Evolutionary conservation across 805 yeast species (phyloP).

Genomic region (Ogataea glucozyma): DNA sequence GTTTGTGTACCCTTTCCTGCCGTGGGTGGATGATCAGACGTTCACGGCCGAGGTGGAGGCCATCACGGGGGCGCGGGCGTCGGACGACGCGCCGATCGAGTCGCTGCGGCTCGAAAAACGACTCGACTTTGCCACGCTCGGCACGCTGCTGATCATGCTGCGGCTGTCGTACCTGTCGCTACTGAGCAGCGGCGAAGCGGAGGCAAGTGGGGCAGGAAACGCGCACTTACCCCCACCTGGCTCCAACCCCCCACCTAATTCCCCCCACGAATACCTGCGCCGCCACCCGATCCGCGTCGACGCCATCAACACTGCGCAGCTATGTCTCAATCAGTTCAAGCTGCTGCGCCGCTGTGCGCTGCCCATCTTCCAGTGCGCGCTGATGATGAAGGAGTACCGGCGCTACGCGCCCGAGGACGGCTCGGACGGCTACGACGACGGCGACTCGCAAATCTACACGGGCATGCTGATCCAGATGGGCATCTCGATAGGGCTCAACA

Average conservation of each 20-base stretch:
- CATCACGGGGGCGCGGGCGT: constrained; percentile 40
- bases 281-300: constrained; percentile 48
- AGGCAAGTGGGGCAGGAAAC: too few species aligned
- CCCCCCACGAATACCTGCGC: constrained; percentile 43
- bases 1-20: constrained; percentile 48
- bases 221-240: too few species aligned
- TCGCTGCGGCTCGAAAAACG: constrained; percentile 40
- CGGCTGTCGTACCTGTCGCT: constrained; percentile 46
- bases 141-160: constrained; percentile 46
- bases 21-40: constrained; percentile 44
- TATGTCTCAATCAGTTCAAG: constrained; percentile 57
- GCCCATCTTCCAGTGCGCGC: constrained; percentile 54
- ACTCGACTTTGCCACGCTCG: constrained; percentile 50
- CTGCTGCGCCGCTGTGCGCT: constrained; percentile 49
- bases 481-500: constrained; percentile 61
- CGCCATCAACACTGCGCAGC: constrained; percentile 49
- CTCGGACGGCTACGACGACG: constrained; percentile 54
- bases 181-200: too few species aligned
- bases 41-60: constrained; percentile 36
- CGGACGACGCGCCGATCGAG: constrained; percentile 36
- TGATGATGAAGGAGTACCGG: constrained; percentile 52
- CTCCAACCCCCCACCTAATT: too few species aligned
- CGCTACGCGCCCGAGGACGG: constrained; percentile 57
- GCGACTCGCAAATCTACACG: constrained; percentile 54
- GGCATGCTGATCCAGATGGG: constrained; percentile 68